Conservation (phyloP, 352 stramenopile genomes). For the Phytopythium vexans region DNA sequence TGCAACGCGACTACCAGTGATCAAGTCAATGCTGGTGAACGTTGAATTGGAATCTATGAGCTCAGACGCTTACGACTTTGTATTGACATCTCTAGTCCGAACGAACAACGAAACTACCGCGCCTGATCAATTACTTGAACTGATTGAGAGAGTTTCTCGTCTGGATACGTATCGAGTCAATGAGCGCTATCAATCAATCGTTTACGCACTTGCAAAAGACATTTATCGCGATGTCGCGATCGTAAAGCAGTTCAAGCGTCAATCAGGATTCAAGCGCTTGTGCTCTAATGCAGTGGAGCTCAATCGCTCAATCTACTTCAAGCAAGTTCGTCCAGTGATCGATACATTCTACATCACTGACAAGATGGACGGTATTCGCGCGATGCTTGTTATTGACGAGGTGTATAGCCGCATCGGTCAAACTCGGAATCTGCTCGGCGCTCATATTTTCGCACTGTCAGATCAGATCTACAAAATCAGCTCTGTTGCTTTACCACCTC, state of each 20-base stretch:
- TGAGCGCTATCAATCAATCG: too few species aligned
- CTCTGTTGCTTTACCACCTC: too few species aligned
- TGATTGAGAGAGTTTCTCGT: too few species aligned
- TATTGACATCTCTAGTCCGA: neutral
- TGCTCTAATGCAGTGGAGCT: neutral
- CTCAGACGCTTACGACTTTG: neutral
- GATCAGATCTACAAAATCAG: too few species aligned
- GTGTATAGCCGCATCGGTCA: neutral
- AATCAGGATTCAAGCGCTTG: neutral
- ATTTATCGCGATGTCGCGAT: too few species aligned
- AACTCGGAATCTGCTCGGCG: neutral
- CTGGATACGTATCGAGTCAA: too few species aligned
- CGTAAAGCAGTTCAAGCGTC: neutral
- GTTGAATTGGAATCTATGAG: neutral
- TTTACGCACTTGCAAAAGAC: too few species aligned
- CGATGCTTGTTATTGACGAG: slow-evolving; percentile 1
- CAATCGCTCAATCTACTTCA: neutral
- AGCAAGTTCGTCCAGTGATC: neutral
- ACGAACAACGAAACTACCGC: neutral
- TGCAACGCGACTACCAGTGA: too few species aligned
- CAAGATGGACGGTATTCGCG: slow-evolving; percentile 1
- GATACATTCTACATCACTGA: slow-evolving; percentile 2
- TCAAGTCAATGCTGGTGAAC: neutral
- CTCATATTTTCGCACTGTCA: too few species aligned
- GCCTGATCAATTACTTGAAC: too few species aligned